A percentile compares a stretch with the other conserved stretches of the same genome.
Evolutionary conservation across 768 basidiomycete species (phyloP).

Genomic region (Kwoniella sp.): DNA sequence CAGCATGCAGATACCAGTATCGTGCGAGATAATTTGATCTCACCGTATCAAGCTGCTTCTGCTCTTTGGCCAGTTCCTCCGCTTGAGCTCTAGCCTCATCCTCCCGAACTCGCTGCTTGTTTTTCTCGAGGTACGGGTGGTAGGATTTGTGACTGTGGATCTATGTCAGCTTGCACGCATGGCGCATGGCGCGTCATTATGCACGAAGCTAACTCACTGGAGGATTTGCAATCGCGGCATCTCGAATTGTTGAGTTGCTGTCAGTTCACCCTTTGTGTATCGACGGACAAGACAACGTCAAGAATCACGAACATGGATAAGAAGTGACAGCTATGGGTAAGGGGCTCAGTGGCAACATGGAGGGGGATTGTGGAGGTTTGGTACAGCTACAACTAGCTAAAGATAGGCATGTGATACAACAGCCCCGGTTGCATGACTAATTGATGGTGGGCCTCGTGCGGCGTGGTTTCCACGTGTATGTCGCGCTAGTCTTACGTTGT

Average conservation of each 20-base stretch:
- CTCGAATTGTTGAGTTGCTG: no score
- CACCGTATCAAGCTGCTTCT: conserved; percentile 46
- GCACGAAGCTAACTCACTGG: conserved; percentile 31
- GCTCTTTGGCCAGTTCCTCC: conserved; percentile 49
- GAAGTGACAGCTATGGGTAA: no score
- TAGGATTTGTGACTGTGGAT: conserved; percentile 55
- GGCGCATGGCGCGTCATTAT: neutral
- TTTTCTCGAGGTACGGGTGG: conserved; percentile 56
- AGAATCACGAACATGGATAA: no score
- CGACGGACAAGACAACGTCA: no score
- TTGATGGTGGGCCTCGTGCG: no score
- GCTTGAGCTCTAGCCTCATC: conserved; percentile 54
- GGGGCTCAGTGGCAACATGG: conserved; percentile 10
- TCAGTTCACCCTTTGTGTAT: neutral
- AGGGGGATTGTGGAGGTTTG: conserved; percentile 2
- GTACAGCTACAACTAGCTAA: neutral
- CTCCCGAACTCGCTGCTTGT: conserved; percentile 56
- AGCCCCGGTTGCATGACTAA: no score
- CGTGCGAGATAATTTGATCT: conserved; percentile 8
- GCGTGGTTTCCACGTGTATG: neutral
- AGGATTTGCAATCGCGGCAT: conserved; percentile 57
- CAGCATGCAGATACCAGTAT: neutral
- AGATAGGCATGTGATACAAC: no score
- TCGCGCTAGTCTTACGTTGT: neutral
- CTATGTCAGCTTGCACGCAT: neutral